Evolutionary conservation across 768 basidiomycete species (phyloP), one percentile per base, ranked within the genome.

Genomic region (Hemileccinum impolitum): DNA sequence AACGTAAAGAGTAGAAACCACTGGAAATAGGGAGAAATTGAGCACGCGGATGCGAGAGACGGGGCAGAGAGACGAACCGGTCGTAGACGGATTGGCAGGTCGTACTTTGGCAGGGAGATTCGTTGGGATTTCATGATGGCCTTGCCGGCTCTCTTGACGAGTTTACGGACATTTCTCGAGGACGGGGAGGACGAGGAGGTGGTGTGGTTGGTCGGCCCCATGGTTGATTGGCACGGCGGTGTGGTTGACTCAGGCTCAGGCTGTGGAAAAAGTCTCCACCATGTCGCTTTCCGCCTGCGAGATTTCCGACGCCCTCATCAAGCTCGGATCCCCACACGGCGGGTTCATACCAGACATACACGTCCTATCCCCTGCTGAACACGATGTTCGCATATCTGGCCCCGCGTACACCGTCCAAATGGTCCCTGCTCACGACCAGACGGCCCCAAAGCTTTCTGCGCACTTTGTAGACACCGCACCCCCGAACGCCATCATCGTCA

Each of bases 391-490:
- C 43, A 65, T 85, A 40, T 89, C 87, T 60, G 89, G 84, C 2
- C 87, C 84, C 30, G 94, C 90, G 3, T 94, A 90, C 64, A 95
- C 94, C 1, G 91, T 95, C 34, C 75, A 82, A 68, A 89, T 94
- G 81, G 88, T 90, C 10, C 64, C 72, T 7, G 70, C 73, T 0
- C 75, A 76, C 0, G 78, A 90, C 61, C 75, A 68, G 23, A 62
- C 72, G 7, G 77, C 87, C 0, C 87, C 90, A 0, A 86, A 75
- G 58, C 72, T 84, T 1, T 69, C 78, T 0, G 68, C 74, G 6
- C 94, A 95, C 64, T 94, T 90, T 58, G 88, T 94, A 17, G 94
- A 96, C 64, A 81, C 81, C 21, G 82, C 81, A 6, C 75, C 84
- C 0, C 65, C 75, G 21, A 80, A 79, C 1, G 79, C 79, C 35